A percentile compares a stretch with the other conserved stretches of the same genome.
Conservation (phyloP, 805 yeast genomes). For the Novakomyces olei region DNA sequence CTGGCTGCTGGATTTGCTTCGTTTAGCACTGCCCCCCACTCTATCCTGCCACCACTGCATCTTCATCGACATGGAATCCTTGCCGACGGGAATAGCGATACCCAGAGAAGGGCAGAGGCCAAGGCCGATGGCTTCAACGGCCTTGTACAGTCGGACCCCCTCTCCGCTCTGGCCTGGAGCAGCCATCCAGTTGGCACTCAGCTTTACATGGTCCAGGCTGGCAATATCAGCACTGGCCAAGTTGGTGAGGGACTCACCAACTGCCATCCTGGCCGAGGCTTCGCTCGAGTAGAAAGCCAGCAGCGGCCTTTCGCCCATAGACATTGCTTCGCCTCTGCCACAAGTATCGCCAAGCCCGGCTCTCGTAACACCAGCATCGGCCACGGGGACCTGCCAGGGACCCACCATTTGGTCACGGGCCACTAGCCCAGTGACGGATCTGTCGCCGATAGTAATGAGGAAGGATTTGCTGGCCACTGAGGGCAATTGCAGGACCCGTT, state of each 20-base stretch:
- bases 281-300: conserved; percentile 70
- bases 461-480: conserved; percentile 88
- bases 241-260: conserved; percentile 83
- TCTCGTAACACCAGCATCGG: conserved; percentile 91
- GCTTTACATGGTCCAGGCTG: conserved; percentile 47
- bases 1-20: too few relatives aligned
- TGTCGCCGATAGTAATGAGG: conserved; percentile 92
- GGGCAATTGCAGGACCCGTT: conserved; percentile 70
- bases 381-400: conserved; percentile 98
- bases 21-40: conserved; percentile 17
- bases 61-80: conserved; percentile 96
- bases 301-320: conserved; percentile 92
- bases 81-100: conserved; percentile 87
- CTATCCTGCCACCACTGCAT: conserved; percentile 69
- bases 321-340: conserved; percentile 88
- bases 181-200: conserved; percentile 99
- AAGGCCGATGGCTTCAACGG: conserved; percentile 86
- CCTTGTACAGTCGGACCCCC: conserved; percentile 85
- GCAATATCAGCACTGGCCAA: conserved; percentile 74
- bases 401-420: conserved; percentile 98
- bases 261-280: conserved; percentile 85
- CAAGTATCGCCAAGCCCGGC: conserved; percentile 63
- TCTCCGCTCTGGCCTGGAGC: conserved; percentile 90
- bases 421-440: conserved; percentile 88
- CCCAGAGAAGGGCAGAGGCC: conserved; percentile 89